Evolutionary conservation across 2,329 filamentous ascomycete species (phyloP).

Genomic region (Cladosporium sphaerospermum): DNA sequence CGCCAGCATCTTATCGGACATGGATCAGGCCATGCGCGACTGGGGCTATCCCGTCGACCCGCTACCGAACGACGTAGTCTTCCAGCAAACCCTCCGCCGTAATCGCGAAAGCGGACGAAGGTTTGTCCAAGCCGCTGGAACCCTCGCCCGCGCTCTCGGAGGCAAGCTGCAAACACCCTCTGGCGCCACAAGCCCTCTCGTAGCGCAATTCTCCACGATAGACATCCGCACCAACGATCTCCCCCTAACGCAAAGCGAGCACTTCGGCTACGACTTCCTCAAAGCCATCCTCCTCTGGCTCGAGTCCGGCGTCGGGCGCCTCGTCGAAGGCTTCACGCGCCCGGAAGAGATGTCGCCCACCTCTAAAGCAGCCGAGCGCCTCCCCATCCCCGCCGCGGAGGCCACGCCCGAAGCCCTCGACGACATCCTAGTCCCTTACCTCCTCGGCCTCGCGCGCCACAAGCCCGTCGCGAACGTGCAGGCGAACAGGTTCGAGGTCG

Average conservation of each 20-base stretch:
- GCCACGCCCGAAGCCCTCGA: slow-evolving; percentile 50
- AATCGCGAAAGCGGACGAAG: slow-evolving; percentile 51
- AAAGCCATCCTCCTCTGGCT: slow-evolving; percentile 59
- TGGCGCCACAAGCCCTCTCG: slow-evolving; percentile 17
- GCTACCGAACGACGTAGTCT: slow-evolving; percentile 43
- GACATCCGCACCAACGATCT: slow-evolving; percentile 36
- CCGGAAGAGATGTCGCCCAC: slow-evolving; percentile 31
- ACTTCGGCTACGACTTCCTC: slow-evolving; percentile 59
- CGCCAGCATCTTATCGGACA: slow-evolving; percentile 45
- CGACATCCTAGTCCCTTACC: slow-evolving; percentile 52
- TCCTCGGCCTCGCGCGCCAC: slow-evolving; percentile 48
- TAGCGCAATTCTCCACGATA: slow-evolving; percentile 22
- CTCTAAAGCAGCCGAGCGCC: slow-evolving; percentile 31
- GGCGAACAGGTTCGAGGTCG: slow-evolving; percentile 51
- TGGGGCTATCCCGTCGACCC: slow-evolving; percentile 58
- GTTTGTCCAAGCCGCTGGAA: slow-evolving; percentile 58
- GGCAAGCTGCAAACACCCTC: slow-evolving; percentile 41
- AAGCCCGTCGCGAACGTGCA: slow-evolving; percentile 51
- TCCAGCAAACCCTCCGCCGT: slow-evolving; percentile 51
- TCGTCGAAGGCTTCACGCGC: slow-evolving; percentile 53
- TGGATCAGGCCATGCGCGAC: slow-evolving; percentile 49
- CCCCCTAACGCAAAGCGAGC: slow-evolving; percentile 36
- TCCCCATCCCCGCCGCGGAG: slow-evolving; percentile 46
- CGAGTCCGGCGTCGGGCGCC: slow-evolving; percentile 49
- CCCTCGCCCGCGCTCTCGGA: slow-evolving; percentile 51